Evolutionary conservation across 192 early-diverging fungal genomes (phyloP).

Genomic region (Bifiguratus adelaidae): DNA sequence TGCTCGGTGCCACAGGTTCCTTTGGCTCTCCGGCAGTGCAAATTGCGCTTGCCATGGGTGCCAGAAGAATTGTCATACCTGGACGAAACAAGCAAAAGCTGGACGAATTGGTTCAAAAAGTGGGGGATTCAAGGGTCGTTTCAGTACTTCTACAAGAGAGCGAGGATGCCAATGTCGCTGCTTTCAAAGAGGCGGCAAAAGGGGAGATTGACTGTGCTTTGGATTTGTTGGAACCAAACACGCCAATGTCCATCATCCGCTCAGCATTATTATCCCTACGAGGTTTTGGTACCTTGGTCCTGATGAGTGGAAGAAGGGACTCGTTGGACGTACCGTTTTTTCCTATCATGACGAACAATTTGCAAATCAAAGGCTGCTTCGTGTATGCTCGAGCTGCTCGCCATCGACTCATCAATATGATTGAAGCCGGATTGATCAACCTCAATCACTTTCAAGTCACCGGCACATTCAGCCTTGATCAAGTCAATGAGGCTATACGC

Average conservation of each 20-base stretch:
- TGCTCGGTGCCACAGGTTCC: slow-evolving; percentile 15
- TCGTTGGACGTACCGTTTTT: slow-evolving; percentile 6
- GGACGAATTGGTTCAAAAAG: slow-evolving; percentile 4
- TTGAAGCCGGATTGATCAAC: slow-evolving; percentile 15
- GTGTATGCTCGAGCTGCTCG: slow-evolving; percentile 13
- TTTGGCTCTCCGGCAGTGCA: slow-evolving; percentile 14
- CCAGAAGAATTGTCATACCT: slow-evolving; percentile 13
- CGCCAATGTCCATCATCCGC: slow-evolving; percentile 3
- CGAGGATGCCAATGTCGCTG: slow-evolving; percentile 9
- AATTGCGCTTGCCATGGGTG: slow-evolving; percentile 16
- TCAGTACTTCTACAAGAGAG: slow-evolving; percentile 8
- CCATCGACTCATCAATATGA: slow-evolving; percentile 8
- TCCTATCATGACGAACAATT: slow-evolving; percentile 9
- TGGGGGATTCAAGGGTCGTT: slow-evolving; percentile 10
- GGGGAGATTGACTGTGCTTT: slow-evolving; percentile 14
- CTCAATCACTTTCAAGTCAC: slow-evolving; percentile 4
- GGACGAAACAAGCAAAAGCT: slow-evolving; percentile 7
- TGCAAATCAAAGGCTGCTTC: slow-evolving; percentile 19
- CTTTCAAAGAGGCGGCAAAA: slow-evolving; percentile 11
- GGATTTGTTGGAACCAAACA: slow-evolving; percentile 11
- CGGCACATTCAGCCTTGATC: background rate
- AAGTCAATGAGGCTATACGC: slow-evolving; percentile 1
- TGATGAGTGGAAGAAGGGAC: slow-evolving; percentile 6
- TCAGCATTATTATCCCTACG: slow-evolving; percentile 12
- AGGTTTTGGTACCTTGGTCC: slow-evolving; percentile 2